Percentiles rank a stretch among this genome's conserved stretches.
These are phyloP conservation scores for Fusarium coffeatum DNA, from an alignment of 2,329 filamentous ascomycete genomes.

Conservation along the genomic window DNA sequence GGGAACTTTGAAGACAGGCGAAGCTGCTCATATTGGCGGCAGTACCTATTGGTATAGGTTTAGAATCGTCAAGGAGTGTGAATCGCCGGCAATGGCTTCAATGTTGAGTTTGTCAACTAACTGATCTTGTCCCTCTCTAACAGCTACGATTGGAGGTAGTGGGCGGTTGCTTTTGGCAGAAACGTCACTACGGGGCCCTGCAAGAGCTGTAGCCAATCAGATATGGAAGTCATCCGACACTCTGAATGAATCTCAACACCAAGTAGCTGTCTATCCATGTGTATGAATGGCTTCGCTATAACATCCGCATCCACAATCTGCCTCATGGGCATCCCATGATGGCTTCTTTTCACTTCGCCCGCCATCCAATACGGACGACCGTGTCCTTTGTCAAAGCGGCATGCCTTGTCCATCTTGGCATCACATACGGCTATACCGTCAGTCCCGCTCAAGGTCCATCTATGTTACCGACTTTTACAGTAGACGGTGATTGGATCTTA, in stretches of 20 bases:
- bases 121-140: conserved; percentile 18
- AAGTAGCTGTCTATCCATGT: conserved; percentile 1
- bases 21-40: conserved; percentile 53
- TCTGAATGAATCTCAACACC: conserved; percentile 15
- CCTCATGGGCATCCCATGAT: conserved; percentile 23
- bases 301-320: not conserved
- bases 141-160: conserved; percentile 13
- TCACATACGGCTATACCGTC: conserved; percentile 71
- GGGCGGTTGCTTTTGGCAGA: conserved; percentile 43
- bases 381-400: conserved; percentile 53
- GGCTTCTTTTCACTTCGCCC: conserved; percentile 51
- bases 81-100: conserved; percentile 25
- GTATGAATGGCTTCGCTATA: conserved; percentile 19
- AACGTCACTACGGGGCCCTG: conserved; percentile 40
- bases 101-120: conserved; percentile 20
- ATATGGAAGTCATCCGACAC: not conserved
- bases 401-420: conserved; percentile 57
- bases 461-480: conserved; percentile 87
- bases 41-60: not conserved
- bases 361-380: conserved; percentile 54
- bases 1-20: conserved; percentile 57
- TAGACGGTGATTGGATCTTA: conserved; percentile 74
- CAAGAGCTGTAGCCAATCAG: conserved; percentile 33
- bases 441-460: conserved; percentile 76
- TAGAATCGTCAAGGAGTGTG: conserved; percentile 7